Base-by-base conservation (phyloP, 73 alveolate species). In the Paramecium octaurelia region DNA sequence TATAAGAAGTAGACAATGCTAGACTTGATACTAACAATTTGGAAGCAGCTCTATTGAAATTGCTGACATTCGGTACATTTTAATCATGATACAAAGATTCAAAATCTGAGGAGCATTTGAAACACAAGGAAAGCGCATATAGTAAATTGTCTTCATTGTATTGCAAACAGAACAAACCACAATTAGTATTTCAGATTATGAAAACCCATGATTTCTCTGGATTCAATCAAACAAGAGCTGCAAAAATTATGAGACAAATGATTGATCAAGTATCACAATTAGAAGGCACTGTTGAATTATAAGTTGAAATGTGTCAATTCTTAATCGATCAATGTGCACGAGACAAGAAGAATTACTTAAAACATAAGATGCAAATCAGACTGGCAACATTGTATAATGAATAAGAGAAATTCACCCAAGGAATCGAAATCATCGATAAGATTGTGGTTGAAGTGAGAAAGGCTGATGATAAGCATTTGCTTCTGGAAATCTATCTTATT, bases 381-480 rank as follows among this genome's bases (percentile, higher is more conserved):
- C 94, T 95, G 24, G 94, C 96, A 11, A 96, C 92, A 58, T 88
- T 95, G 10, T 92, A 84, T 59, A 92, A 80, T 87, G 83, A 88
- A 87, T 31, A 50, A 42, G 93, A 92, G 44, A 84, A 86, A 48
- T 94, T 50, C 92, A 48, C 85, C 8, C 93, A 94, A 38, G 91
- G 97, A 23, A 64, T 95, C 6, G 95, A 92, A 20, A 64, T 95
- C 16, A 73, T 95, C 8, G 92, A 92, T 16, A 86, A 86, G 20
- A 89, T 95, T 42, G 92, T 94, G 4, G 54, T 57, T 18, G 98
- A 95, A 76, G 94, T 94, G 59, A 94, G 95, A 87, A 95, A 95
- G 50, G 91, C 94, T 83, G 98, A 95, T 50, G 98, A 95, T 57
- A 95, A 95, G 91, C 94, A 94, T 60, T 64, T 95, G 92, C 80